These are phyloP conservation scores for Ploettnerulaceae sp. DNA, from an alignment of 2,329 filamentous ascomycete genomes.

Conservation along the genomic window DNA sequence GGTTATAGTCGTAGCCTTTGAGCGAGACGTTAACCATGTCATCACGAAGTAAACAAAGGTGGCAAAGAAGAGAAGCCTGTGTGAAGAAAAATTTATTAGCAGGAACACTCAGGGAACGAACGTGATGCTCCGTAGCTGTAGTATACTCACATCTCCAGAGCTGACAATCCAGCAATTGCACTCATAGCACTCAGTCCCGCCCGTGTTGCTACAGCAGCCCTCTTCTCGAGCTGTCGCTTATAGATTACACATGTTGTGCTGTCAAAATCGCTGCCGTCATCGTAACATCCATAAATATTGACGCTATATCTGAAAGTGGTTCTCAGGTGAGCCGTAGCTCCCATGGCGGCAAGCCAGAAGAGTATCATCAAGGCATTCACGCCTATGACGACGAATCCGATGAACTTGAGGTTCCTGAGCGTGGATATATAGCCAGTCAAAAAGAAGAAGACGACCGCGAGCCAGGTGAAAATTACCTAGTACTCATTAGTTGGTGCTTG, in stretches of 20 bases:
- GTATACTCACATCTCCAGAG: slow-evolving; percentile 17
- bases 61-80: slow-evolving; percentile 11
- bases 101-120: background rate
- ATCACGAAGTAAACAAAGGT: slow-evolving; percentile 7
- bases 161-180: slow-evolving; percentile 15
- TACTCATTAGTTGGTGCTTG: slow-evolving; percentile 7
- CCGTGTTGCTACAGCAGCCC: slow-evolving; percentile 11
- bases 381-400: slow-evolving; percentile 3
- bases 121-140: background rate
- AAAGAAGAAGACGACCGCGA: slow-evolving; percentile 9
- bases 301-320: slow-evolving; percentile 13
- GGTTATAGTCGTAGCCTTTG: background rate
- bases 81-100: background rate
- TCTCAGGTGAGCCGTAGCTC: slow-evolving; percentile 12
- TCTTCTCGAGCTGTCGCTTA: slow-evolving; percentile 5
- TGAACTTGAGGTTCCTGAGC: slow-evolving; percentile 2
- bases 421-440: slow-evolving; percentile 7
- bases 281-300: slow-evolving; percentile 13
- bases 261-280: slow-evolving; percentile 7
- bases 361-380: slow-evolving; percentile 8
- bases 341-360: slow-evolving; percentile 19
- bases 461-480: slow-evolving; percentile 15
- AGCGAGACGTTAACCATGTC: slow-evolving; percentile 8
- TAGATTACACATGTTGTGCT: slow-evolving; percentile 8
- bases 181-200: slow-evolving; percentile 10